Evolutionary conservation across 306 rosid species (phyloP).

Genomic region (Carpinus fangiana): DNA sequence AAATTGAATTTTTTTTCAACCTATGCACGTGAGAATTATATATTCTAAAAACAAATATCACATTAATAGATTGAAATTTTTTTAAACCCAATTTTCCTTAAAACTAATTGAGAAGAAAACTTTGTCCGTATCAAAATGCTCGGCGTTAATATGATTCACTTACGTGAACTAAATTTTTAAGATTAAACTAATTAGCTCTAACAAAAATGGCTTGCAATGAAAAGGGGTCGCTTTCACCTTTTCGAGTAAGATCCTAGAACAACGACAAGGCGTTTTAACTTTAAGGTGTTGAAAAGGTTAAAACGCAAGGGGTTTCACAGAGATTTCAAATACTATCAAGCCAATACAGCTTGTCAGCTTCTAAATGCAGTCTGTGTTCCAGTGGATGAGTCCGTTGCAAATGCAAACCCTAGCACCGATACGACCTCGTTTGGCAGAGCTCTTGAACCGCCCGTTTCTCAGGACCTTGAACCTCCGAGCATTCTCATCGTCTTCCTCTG

Average conservation of each 20-base stretch:
- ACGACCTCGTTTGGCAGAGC: conserved; percentile 37
- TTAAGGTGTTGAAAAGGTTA: not conserved
- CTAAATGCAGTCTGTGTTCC: not conserved
- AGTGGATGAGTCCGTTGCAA: conserved; percentile 4
- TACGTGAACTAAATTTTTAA: not conserved
- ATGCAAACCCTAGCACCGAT: conserved; percentile 61
- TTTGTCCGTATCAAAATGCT: too few species aligned
- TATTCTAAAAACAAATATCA: too few species aligned
- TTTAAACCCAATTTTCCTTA: too few species aligned
- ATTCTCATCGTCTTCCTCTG: conserved; percentile 53
- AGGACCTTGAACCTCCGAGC: conserved; percentile 44
- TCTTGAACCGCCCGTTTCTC: conserved; percentile 35
- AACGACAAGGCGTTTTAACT: not conserved
- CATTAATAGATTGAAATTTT: too few species aligned
- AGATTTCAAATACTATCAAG: not conserved
- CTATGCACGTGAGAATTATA: too few species aligned
- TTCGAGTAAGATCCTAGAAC: too few species aligned
- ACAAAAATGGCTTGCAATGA: too few species aligned
- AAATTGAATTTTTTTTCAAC: too few species aligned
- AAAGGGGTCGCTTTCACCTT: not conserved
- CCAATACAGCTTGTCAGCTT: too few species aligned
- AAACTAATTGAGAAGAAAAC: too few species aligned
- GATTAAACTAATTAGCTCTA: too few species aligned
- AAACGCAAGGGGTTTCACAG: not conserved
- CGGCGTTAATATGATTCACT: too few species aligned